Conservation (phyloP, 805 yeast species). For the Metschnikowia continentalis region DNA sequence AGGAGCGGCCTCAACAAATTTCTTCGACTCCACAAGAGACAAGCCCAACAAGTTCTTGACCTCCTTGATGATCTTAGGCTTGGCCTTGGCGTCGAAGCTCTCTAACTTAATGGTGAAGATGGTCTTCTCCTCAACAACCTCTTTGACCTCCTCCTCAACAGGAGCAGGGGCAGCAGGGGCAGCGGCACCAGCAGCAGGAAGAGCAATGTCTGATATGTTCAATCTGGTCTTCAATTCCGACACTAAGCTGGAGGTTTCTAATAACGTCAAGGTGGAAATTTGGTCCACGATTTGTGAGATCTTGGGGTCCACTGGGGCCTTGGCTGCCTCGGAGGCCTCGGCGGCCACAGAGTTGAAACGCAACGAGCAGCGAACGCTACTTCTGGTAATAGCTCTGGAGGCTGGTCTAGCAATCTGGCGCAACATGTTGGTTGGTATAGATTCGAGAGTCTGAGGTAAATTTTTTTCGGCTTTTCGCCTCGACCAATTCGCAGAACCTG, state of each 20-base stretch:
- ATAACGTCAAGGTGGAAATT: constrained; percentile 82
- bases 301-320: constrained; percentile 76
- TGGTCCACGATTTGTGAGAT: constrained; percentile 83
- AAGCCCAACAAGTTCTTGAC: constrained; percentile 87
- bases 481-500: constrained; percentile 5
- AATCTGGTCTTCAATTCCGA: constrained; percentile 73
- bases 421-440: constrained; percentile 19
- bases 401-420: constrained; percentile 39
- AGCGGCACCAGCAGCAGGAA: constrained; percentile 59
- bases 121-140: constrained; percentile 84
- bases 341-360: constrained; percentile 49
- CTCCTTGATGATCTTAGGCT: constrained; percentile 97
- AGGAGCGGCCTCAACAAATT: constrained; percentile 97
- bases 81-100: constrained; percentile 87
- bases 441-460: constrained; percentile 8
- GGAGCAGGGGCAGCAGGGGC: constrained; percentile 62
- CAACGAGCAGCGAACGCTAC: constrained; percentile 21
- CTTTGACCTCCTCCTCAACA: constrained; percentile 69
- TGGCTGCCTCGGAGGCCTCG: constrained; percentile 26
- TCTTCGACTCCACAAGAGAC: constrained; percentile 94
- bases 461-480: constrained; percentile 9
- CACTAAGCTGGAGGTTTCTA: constrained; percentile 88
- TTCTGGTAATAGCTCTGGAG: constrained; percentile 29
- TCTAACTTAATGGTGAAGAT: constrained; percentile 90
- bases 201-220: constrained; percentile 89